Base-by-base conservation (phyloP, 2,329 filamentous ascomycete genomes). In the Exophiala lecanii-corni region DNA sequence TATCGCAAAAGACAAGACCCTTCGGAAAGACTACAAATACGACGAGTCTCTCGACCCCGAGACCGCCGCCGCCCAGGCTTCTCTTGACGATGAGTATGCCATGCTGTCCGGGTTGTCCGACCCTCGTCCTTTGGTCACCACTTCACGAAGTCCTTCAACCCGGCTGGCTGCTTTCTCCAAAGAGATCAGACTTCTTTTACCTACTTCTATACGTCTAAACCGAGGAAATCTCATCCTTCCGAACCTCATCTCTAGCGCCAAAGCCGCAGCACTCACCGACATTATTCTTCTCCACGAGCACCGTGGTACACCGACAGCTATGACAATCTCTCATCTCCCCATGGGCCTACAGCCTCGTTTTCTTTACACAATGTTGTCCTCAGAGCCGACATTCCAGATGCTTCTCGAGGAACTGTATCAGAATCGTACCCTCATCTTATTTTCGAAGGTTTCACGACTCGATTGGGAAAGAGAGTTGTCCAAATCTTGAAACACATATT, bases 401-500 rank as follows among this genome's bases (percentile, higher is more conserved):
- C 84, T 31, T 79, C 88, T 6, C 78, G 86, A 45, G 92, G 92
- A 36, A 95, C 89, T 1, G 88, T 96, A 36, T 87, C 81, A 49
- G 92, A 98, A 67, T 84, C 81, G 26, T 98, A 96, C 57, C 92
- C 92, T 0, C 91, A 97, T 59, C 73, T 98, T 2, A 86, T 98
- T 50, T 97, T 98, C 57, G 92, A 98, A 59, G 89, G 89, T 2
- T 97, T 98, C 67, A 84, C 76, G 4, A 88, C 85, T 4, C 78
- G 77, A 23, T 71, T 97, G 4, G 92, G 92, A 41, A 75, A 82
- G 57, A 78, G 92, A 13, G 81, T 96, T 12, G 85, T 89, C 39
- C 89, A 94, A 63, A 86, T 97, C 10, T 66, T 98, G 31, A 94
- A 97, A 65, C 91, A 98, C 56, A 70, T 96, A 2, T 98, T 96